Base-by-base conservation (phyloP, 192 early-diverging fungal genomes). In the Mortierella alpina region DNA sequence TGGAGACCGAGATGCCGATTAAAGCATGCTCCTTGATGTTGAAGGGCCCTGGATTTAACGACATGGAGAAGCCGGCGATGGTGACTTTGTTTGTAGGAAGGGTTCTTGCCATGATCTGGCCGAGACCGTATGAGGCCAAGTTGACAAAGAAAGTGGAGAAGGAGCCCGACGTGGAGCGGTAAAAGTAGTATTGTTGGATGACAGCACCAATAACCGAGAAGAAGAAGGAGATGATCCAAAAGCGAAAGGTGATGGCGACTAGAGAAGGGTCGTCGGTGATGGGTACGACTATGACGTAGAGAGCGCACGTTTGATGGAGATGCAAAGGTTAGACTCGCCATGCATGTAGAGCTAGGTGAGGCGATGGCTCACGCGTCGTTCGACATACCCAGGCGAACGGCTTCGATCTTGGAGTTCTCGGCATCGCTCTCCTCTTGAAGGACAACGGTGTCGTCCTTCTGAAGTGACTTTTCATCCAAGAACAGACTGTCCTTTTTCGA, bases 11-110 rank as follows among this genome's bases (percentile, higher is more conserved):
- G 41, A 89, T 75, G 20, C 75, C 78, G 49, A 92, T 91, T n/a
- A 92, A 59, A 50, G 86, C 88, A 44, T 91, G 92, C 69, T 93
- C 92, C 53, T 93, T 93, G 65, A 91, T 80, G 49, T 87, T 88
- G 72, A 93, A 93, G 10, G 77, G 83, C 6, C 83, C 73, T 1
- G 73, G 66, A 66, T 75, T 75, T 15, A 75, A 59, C 3, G 73
- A 68, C 46, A 75, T 12, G 2, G 10, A 18, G n/a, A 68, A 41
- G 1, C 66, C 59, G n/a, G 57, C 62, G 51, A 75, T 0, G 5
- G 42, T 56, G 70, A 63, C 0, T 31, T 47, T 46, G 53, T 11
- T 42, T 5, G n/a, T 60, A 6, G 73, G 73, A 2, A 75, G 51
- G 45, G n/a, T 12, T 0, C 58, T 59, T 6, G 68, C 83, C 64